Conservation (phyloP, 75 land plant species). For the Pinus taeda region DNA sequence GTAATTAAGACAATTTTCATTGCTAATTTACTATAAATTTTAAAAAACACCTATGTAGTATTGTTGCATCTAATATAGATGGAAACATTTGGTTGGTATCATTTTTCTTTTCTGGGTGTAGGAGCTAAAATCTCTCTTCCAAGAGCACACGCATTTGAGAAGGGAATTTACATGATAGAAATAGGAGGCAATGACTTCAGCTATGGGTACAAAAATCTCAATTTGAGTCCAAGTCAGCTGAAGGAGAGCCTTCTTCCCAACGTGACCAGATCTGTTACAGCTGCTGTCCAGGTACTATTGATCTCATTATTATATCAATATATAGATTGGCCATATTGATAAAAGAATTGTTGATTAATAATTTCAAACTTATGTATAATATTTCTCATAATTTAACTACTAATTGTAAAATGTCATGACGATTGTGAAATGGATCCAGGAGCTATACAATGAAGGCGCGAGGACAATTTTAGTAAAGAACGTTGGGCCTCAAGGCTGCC, state of each 20-base stretch:
- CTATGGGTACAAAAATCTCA: constrained; percentile 19
- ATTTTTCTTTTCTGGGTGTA: not conserved
- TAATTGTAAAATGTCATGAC: constrained; percentile 29
- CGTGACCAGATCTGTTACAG: not conserved
- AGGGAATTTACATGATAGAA: constrained; percentile 21
- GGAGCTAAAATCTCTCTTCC: constrained; percentile 12
- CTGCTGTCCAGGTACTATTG: not conserved
- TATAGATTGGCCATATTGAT: not conserved
- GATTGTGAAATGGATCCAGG: constrained; percentile 19
- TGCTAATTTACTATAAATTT: no score
- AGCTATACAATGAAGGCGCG: constrained; percentile 50
- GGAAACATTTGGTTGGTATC: not conserved
- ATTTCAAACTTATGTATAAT: not conserved
- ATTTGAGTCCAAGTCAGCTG: constrained; percentile 13
- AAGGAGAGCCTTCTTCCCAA: constrained; percentile 1
- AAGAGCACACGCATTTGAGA: constrained; percentile 3
- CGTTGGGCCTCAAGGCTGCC: constrained; percentile 80
- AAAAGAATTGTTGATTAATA: not conserved
- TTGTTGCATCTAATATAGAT: not conserved
- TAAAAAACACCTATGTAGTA: no score
- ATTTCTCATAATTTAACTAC: no score
- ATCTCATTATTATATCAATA: no score
- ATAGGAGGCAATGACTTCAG: constrained; percentile 32
- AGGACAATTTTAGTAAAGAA: constrained; percentile 54
- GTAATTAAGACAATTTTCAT: not conserved